Percentiles rank a stretch among this genome's conserved stretches.
These are phyloP conservation scores for Favolaschia claudopus DNA, from an alignment of 768 basidiomycete species.

Conservation along the genomic window DNA sequence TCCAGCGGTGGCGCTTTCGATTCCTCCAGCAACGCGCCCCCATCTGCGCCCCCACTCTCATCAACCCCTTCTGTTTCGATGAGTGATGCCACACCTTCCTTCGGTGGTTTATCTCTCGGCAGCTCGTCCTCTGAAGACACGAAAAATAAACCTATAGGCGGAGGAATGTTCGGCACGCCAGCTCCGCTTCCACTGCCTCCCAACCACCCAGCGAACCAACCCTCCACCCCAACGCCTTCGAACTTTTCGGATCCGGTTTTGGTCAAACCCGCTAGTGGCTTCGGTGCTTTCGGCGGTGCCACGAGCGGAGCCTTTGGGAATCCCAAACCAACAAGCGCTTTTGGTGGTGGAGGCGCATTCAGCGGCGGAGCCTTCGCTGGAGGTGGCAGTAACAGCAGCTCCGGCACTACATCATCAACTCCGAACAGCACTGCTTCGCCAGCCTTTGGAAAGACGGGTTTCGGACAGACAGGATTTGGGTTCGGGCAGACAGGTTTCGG, in stretches of 20 bases:
- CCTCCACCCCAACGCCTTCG: slow-evolving; percentile 12
- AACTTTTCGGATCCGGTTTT: slow-evolving; percentile 17
- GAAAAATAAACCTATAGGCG: slow-evolving; percentile 26
- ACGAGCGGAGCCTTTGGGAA: slow-evolving; percentile 41
- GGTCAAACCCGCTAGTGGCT: slow-evolving; percentile 28
- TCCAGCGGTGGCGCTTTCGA: slow-evolving; percentile 33
- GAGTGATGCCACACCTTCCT: slow-evolving; percentile 38
- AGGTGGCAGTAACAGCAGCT: slow-evolving; percentile 3
- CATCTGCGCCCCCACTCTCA: slow-evolving; percentile 25
- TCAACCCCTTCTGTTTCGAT: slow-evolving; percentile 34
- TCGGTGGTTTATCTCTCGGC: slow-evolving; percentile 43
- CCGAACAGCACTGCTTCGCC: slow-evolving; percentile 16
- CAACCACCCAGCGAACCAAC: slow-evolving; percentile 31
- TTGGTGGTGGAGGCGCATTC: slow-evolving; percentile 49
- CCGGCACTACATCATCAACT: slow-evolving; percentile 4
- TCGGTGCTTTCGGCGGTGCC: slow-evolving; percentile 32
- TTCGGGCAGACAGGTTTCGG: slow-evolving; percentile 42
- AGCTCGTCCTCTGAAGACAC: slow-evolving; percentile 27
- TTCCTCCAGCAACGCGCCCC: slow-evolving; percentile 33
- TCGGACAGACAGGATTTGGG: slow-evolving; percentile 29
- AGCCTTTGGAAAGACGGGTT: slow-evolving; percentile 27
- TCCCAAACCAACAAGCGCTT: slow-evolving; percentile 32
- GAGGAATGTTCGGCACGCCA: slow-evolving; percentile 41
- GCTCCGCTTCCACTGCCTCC: slow-evolving; percentile 31
- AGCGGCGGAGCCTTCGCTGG: slow-evolving; percentile 10